Base-by-base conservation (phyloP, 805 yeast genomes). In the Tetrapisispora taiwanensis region DNA sequence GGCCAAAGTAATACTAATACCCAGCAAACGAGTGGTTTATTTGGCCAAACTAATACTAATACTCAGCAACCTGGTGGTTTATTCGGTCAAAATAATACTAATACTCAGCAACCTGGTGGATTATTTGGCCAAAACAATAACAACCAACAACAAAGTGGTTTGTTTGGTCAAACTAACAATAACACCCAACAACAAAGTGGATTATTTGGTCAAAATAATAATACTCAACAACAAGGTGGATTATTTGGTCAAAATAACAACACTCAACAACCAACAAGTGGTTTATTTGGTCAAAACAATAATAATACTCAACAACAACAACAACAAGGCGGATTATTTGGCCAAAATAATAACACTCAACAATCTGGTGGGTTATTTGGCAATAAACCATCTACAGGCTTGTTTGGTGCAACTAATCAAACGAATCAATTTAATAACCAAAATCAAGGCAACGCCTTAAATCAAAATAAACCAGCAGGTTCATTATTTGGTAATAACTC, bases 141-240 rank as follows among this genome's bases (percentile, higher is more conserved):
- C 6, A 41, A n/a, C 15, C 33, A 32, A 27, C 42, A 27, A 43
- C 50, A 40, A 59, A 59, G 48, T 50, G 58, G 63, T 4, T 54
- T 73, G 43, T 75, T 76, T 56, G 78, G 78, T 19, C 64, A 59
- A 36, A 55, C 54, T 49, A 50, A 56, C 46, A 42, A 41, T 36
- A 45, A 45, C 39, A 46, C 45, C 24, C 48, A 46, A 27, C 46
- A 52, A 12, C 31, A 47, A 39, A 51, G 66, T 38, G 51, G 50
- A 2, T 30, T 55, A 45, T 59, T 56, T 54, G 68, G 54, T 13
- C 43, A 51, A 32, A 48, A 41, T 24, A 44, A 55, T 41, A 46
- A 39, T n/a, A 46, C 45, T 22, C 48, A 46, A 27, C 46, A 52
- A 12, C 31, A 47, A 39, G 52, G 66, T 38, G 51, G 50, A 2